phyloP scores from a whole-genome alignment of 75 land plant genomes.

The Cunninghamia lanceolata region DNA sequence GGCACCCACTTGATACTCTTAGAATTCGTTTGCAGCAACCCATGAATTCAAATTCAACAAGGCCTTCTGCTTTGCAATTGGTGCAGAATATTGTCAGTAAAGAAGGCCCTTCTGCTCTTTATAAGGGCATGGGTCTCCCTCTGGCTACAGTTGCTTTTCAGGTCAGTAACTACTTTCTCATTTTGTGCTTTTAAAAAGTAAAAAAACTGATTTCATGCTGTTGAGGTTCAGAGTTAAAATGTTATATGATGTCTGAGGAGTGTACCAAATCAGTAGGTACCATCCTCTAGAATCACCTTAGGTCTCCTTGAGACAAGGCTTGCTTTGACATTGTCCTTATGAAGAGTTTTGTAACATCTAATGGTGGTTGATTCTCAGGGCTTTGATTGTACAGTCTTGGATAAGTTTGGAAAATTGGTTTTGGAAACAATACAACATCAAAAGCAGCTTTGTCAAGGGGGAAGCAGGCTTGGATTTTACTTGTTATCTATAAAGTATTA shows the following conservation, averaged over 20 bases:
- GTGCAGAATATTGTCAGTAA: constrained; percentile 45
- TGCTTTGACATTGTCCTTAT: background rate
- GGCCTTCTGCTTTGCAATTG: constrained; percentile 44
- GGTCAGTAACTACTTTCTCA: constrained; percentile 32
- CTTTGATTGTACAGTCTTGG: background rate
- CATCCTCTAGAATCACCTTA: background rate
- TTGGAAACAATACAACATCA: background rate
- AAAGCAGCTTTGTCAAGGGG: background rate
- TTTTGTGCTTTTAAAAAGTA: background rate
- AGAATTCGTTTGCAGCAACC: constrained; percentile 74
- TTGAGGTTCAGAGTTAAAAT: background rate
- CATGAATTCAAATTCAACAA: background rate
- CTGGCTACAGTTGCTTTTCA: constrained; percentile 83
- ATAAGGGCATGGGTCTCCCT: constrained; percentile 91
- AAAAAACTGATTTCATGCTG: background rate
- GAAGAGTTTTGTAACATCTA: background rate
- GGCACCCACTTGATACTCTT: constrained; percentile 90
- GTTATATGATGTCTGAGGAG: background rate
- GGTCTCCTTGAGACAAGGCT: background rate
- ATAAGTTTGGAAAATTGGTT: background rate
- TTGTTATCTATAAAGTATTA: background rate
- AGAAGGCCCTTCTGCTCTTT: constrained; percentile 77
- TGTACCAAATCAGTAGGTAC: background rate
- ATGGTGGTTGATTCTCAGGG: background rate
- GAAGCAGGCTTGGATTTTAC: background rate